Evolutionary conservation across 129 eudicot species (phyloP), one percentile per base, ranked within the genome.

Genomic region (Centaurea solstitialis): DNA sequence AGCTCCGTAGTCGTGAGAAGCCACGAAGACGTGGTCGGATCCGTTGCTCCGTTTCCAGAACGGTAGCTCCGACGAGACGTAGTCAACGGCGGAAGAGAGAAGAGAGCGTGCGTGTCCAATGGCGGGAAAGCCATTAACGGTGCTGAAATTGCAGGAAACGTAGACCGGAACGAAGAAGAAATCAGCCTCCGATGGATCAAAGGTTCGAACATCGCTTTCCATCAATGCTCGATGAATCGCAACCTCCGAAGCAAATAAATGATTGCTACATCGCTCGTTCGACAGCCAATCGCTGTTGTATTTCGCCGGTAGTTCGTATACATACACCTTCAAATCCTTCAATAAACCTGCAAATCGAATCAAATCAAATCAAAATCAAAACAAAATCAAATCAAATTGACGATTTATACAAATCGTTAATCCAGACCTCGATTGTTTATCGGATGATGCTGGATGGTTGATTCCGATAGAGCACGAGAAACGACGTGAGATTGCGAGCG

Each of bases 91-190:
- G 10, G 93, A 83, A 4, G 89, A 37, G 7, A 95, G 17, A 9
- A 95, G 92, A 6, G 71, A 66, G 9, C 98, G 86, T 0, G 99
- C 95, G 79, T 95, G 98, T 2, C 98, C 97, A 22, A 93, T 93
- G 18, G 93, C 97, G 57, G 99, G 99, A 76, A 92, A 93, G 5
- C 98, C 99, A 75, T 95, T 93, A 18, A 91, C 87, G 12, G 91
- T 88, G 94, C 97, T 91, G 81, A 92, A 95, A 65, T 95, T 93
- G 84, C 99, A 95, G 4, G 99, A 86, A n/a, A 93, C 98, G 35
- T 95, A 95, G 33, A 93, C 99, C 0, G 99, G 99, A 12, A 93
- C 98, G 80, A 91, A 95, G 92, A 91, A 95, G 47, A 93, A 93
- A 50, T 93, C 97, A 6, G 99, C 99, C 20, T 91, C 91, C 64